Conservation (phyloP, 176 grass and related monocot species). For the Oryza longistaminata region DNA sequence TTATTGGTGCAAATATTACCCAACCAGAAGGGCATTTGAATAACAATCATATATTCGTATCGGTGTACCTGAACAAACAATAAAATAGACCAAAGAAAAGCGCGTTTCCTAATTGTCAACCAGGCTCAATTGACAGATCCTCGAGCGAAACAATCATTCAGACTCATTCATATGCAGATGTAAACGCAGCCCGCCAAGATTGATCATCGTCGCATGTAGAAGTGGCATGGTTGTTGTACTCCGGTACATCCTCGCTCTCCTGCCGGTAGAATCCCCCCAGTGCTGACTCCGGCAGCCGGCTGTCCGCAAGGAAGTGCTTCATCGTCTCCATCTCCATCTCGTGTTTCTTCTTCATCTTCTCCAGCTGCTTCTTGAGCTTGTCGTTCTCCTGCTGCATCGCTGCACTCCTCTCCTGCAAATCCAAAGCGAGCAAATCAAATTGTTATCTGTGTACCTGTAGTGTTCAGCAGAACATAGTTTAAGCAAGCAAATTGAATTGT, state of each 20-base stretch:
- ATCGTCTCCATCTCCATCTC: constrained; percentile 83
- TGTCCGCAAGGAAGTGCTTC: constrained; percentile 92
- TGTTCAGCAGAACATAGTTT: not conserved
- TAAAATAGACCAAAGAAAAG: not conserved
- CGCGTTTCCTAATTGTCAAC: constrained; percentile 34
- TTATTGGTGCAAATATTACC: not conserved
- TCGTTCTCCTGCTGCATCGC: constrained; percentile 71
- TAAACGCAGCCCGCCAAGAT: constrained; percentile 86
- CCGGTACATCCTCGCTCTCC: constrained; percentile 30
- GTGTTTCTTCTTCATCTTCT: constrained; percentile 89
- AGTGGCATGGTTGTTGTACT: constrained; percentile 17
- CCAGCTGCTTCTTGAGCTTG: constrained; percentile 80
- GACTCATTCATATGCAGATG: constrained; percentile 57
- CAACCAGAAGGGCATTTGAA: constrained; percentile 10
- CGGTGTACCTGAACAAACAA: constrained; percentile 20
- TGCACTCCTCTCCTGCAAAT: constrained; percentile 56
- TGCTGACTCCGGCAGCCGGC: constrained; percentile 84
- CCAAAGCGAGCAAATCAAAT: constrained; percentile 8
- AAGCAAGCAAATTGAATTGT: not conserved
- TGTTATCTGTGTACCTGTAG: not conserved
- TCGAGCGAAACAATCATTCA: constrained; percentile 9
- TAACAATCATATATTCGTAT: not conserved
- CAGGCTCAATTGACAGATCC: constrained; percentile 43
- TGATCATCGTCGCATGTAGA: constrained; percentile 55
- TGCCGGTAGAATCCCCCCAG: constrained; percentile 61